These are phyloP conservation scores for Fraxinus nigra DNA, from an alignment of 305 asterid genomes.

Conservation along the genomic window DNA sequence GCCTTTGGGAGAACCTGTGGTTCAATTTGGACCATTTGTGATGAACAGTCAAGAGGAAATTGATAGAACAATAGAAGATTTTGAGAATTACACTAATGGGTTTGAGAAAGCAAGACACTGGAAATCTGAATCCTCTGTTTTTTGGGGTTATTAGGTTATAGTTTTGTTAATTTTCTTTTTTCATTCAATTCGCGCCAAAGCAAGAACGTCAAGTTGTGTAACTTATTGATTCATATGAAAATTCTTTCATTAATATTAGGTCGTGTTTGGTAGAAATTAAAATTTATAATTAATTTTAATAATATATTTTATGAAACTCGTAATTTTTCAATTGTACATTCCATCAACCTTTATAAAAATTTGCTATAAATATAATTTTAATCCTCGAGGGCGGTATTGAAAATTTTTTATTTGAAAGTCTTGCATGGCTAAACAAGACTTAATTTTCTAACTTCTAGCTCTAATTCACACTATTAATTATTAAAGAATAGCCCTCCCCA, in stretches of 20 bases:
- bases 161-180: not conserved
- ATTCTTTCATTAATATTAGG: not conserved
- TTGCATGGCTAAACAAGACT: no score
- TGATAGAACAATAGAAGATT: constrained; percentile 70
- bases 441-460: not conserved
- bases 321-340: no score
- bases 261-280: no score
- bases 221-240: not conserved
- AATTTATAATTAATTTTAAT: no score
- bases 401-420: no score
- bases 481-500: not conserved
- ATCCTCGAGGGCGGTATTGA: not conserved
- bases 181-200: not conserved
- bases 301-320: no score
- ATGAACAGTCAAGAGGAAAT: constrained; percentile 77
- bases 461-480: not conserved
- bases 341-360: no score
- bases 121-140: constrained; percentile 54
- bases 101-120: constrained; percentile 83
- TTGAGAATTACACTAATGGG: constrained; percentile 63
- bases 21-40: constrained; percentile 83
- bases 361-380: no score
- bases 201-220: not conserved
- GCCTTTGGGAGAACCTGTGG: constrained; percentile 79
- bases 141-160: constrained; percentile 23